These are phyloP conservation scores for Blastocystis sp. DNA, from an alignment of 352 stramenopile genomes.

Conservation along the genomic window DNA sequence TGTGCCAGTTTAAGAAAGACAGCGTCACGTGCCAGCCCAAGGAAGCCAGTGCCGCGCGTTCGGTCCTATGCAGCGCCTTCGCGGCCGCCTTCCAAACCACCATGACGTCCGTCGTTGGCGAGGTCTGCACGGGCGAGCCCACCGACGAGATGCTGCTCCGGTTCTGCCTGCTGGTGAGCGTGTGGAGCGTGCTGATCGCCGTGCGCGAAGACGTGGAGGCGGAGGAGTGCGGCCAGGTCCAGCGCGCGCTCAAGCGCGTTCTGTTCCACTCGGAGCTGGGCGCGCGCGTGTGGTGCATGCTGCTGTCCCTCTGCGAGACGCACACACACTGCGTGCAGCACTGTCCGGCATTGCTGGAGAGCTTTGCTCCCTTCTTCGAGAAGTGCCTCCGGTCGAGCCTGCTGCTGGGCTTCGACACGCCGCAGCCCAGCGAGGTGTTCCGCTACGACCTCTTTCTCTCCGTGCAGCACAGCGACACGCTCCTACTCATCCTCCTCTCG, in stretches of 20 bases:
- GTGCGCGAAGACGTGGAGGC: not conserved
- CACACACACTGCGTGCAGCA: not conserved
- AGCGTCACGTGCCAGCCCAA: not conserved
- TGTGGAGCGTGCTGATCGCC: not conserved
- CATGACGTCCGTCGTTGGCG: not conserved
- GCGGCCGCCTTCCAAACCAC: not conserved
- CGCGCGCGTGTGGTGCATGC: not conserved
- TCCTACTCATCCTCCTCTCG: not conserved
- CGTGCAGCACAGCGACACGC: constrained; percentile 30
- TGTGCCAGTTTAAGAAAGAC: not conserved
- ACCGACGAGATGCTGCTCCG: not conserved
- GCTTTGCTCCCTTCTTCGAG: constrained; percentile 1
- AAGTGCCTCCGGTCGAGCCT: not conserved
- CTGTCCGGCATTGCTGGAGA: not conserved
- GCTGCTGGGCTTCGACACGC: constrained; percentile 37
- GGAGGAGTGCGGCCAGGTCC: not conserved
- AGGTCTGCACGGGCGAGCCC: not conserved
- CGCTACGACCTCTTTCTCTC: constrained; percentile 26
- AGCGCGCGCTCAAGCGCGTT: not conserved
- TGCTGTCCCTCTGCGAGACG: not conserved
- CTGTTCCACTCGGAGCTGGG: not conserved
- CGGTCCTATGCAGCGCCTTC: not conserved
- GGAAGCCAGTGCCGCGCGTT: not conserved
- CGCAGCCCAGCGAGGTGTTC: constrained; percentile 27
- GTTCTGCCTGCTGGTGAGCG: not conserved